Base-by-base conservation (phyloP, 129 eudicot genomes). In the Kitagawia praeruptora region DNA sequence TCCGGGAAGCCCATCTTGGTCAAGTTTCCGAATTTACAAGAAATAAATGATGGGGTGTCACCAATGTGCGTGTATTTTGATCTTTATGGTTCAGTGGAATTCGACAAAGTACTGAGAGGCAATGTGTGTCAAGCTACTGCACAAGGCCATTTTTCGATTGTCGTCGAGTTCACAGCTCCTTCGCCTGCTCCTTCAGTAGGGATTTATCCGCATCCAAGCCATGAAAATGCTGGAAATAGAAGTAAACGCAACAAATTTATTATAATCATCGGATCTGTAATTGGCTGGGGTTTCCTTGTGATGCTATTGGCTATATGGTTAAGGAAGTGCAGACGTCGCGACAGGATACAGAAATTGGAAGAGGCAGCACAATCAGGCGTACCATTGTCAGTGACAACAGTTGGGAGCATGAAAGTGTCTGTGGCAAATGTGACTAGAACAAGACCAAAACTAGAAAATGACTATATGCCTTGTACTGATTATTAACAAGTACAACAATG, bases 121-220 rank as follows among this genome's bases (percentile, higher is more conserved):
- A 88, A 86, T 82, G 82, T 84, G 40, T 94, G 98, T 81, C 66
- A 82, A 6, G 64, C 87, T 37, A 73, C 80, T 39, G 78, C 80
- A 15, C 98, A 91, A 71, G 98, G 97, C 78, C 98, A 94, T 83
- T 86, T 83, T 34, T 86, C 97, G 19, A 85, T 94, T 23, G 98
- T 84, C 69, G 86, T 88, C 12, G 91, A 88, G 81, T 77, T 82
- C 39, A 71, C 80, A 76, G 51, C 90, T 28, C 89, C 88, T 75
- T 82, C 83, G 72, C 96, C 98, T 45, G 80, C 85, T 4, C 84
- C 96, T 64, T 14, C 78, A 79, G 70, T 69, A 75, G 51, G 76
- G 69, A 78, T 80, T 81, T 13, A 58, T 58, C 54, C 23, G 75
- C 63, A 6, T 7, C 84, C 78, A 13, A 70, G 78, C 31, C 82